These are phyloP conservation scores for Melampsora larici-populina DNA, from an alignment of 1,284 basidiomycete genomes.

Conservation along the genomic window DNA sequence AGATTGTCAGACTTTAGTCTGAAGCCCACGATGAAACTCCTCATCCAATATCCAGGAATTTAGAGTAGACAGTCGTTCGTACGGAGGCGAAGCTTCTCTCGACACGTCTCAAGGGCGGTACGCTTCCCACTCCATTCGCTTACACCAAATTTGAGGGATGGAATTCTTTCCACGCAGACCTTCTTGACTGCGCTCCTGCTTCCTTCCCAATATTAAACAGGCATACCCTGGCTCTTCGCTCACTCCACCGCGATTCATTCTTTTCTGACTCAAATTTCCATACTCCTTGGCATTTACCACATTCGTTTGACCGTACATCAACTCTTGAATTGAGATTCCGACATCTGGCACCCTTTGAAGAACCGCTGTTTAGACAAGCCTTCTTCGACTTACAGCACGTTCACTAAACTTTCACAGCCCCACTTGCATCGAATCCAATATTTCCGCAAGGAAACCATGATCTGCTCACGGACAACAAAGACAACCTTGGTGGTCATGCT, in stretches of 20 bases:
- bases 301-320: neutral
- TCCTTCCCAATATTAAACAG: neutral
- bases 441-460: slow-evolving; percentile 47
- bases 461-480: slow-evolving; percentile 53
- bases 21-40: too few species aligned
- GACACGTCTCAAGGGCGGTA: slow-evolving; percentile 4
- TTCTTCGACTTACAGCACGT: too few species aligned
- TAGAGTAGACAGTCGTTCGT: too few species aligned
- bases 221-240: neutral
- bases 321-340: too few species aligned
- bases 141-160: slow-evolving; percentile 53
- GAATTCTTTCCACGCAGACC: too few species aligned
- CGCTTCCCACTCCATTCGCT: slow-evolving; percentile 46
- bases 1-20: too few species aligned
- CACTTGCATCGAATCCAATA: too few species aligned
- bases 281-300: neutral
- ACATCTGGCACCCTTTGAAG: too few species aligned
- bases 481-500: neutral
- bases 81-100: neutral
- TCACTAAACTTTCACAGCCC: too few species aligned
- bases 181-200: too few species aligned
- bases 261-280: neutral
- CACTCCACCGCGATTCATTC: neutral
- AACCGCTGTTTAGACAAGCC: too few species aligned
- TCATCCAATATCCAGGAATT: too few species aligned